A percentile compares a stretch with the other conserved stretches of the same genome.
These are phyloP conservation scores for Bruguiera sexangula DNA, from an alignment of 345 rosid genomes.

Conservation along the genomic window DNA sequence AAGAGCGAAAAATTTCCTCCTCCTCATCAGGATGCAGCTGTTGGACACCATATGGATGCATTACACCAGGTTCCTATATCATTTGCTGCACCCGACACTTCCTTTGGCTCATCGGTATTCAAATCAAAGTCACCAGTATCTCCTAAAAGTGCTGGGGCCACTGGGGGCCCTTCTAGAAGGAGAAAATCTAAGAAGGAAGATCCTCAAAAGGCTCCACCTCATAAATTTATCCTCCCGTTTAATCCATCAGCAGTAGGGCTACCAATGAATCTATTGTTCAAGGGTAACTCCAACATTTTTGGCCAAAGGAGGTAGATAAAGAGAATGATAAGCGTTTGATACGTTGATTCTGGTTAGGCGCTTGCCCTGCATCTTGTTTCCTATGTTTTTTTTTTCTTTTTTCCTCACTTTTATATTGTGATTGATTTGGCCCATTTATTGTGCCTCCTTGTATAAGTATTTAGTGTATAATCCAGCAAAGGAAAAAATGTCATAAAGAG, in stretches of 20 bases:
- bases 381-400: slow-evolving; percentile 9
- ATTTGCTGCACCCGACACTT: slow-evolving; percentile 40
- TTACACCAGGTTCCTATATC: slow-evolving; percentile 47
- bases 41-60: slow-evolving; percentile 45
- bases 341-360: not conserved
- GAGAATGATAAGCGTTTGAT: not conserved
- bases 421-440: slow-evolving; percentile 20
- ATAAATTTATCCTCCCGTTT: slow-evolving; percentile 47
- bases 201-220: slow-evolving; percentile 39
- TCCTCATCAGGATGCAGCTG: slow-evolving; percentile 87
- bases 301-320: slow-evolving; percentile 40
- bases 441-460: slow-evolving; percentile 15
- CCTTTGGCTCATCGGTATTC: slow-evolving; percentile 36
- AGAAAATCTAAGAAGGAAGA: slow-evolving; percentile 43
- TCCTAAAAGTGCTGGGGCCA: slow-evolving; percentile 27
- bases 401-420: too few relatives aligned
- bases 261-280: slow-evolving; percentile 53
- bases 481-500: too few relatives aligned
- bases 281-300: slow-evolving; percentile 54
- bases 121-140: slow-evolving; percentile 39
- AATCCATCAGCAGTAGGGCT: slow-evolving; percentile 52
- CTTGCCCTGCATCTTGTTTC: not conserved
- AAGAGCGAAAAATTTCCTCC: slow-evolving; percentile 95
- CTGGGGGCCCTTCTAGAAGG: slow-evolving; percentile 39
- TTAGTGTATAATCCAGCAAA: slow-evolving; percentile 12